Evolutionary conservation across 2,329 filamentous ascomycete genomes (phyloP), one percentile per base, ranked within the genome.

Genomic region (Sporothrix mexicana): DNA sequence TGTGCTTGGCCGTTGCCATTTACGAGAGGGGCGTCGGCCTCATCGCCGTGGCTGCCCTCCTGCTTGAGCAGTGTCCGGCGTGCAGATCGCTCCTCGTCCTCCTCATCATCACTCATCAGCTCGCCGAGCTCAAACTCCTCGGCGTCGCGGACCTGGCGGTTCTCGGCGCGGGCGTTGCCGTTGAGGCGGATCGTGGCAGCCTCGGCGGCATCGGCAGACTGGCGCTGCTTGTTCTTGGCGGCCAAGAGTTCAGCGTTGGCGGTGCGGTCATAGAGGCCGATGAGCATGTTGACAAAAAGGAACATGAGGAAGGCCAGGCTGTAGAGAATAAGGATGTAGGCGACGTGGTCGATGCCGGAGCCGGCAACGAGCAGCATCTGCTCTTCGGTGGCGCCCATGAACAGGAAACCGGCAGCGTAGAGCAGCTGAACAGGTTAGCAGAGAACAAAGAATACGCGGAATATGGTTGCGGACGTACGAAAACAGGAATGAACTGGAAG

Each of bases 321-420:
- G 86, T 92, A 98, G 10, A 98, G 84, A 70, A 98, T 95, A 36
- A 99, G 87, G 55, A 98, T 90, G 81, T 98, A 99, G 5, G 95
- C 92, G 57, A 98, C 93, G 79, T 97, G 94, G 36, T 94, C 94
- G 78, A 98, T 90, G 73, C 90, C 87, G 0, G 93, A 92, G 53
- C 88, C 85, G 55, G 89, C 87, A 5, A 98, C 85, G 1, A 98
- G 85, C 25, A 85, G 79, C 93, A 98, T 97, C 82, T 98, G 96
- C 83, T 99, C 95, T 80, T 98, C 96, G 0, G 94, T 98, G 17
- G 96, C 95, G 45, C 94, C 93, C 94, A 98, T 97, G 84, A 99
- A 99, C 55, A 99, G 87, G 83, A 98, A 97, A 1, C 96, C 96
- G 3, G 95, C 92, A 6, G 95, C 94, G 78, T 93, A 97, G 41